Evolutionary conservation across 192 early-diverging fungal genomes (phyloP), one percentile per base, ranked within the genome.

Genomic region (Backusella australiensis): DNA sequence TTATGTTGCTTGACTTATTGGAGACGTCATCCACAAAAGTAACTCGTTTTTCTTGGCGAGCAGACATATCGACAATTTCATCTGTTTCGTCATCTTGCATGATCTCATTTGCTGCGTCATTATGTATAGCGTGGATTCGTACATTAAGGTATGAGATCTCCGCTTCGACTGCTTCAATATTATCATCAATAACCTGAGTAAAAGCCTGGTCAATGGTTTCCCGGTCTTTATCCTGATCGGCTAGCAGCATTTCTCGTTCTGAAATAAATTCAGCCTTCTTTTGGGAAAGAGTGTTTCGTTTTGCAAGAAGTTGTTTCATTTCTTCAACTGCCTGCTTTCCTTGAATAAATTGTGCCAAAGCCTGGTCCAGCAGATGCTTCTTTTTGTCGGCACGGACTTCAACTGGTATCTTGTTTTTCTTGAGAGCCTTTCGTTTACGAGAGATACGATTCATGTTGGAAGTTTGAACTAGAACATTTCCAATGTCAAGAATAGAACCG

Each of bases 131-230:
- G 39, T 73, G 76, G 75, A 89, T 86, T 11, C 83, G 80, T 29
- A 83, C 83, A 75, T 86, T 85, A 34, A 89, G 77, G 44, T 85
- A 87, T 21, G 81, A 65, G 36, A 89, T 78, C 56, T 89, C 88
- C 7, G 86, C 85, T 59, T 79, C 80, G 41, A 89, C 88, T 42
- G 84, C 78, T 46, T 84, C 81, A 52, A 89, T 68, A 17, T 80
- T 81, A 19, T 89, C 88, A 73, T 89, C 87, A 81, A 89, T 85
- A 63, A 85, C 81, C 73, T 86, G 85, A 14, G 77, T 75, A 8
- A 80, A 63, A 2, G 80, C 80, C 12, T 75, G 72, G 46, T 65
- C 71, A 21, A 66, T 53, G 7, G 70, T 42, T 35, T 66, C 36
- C 11, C 69, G 38, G 23, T 71, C 21, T 49, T 73, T 52, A 44